phyloP scores from a whole-genome alignment of 306 rosid species.

The Neltuma alba region DNA sequence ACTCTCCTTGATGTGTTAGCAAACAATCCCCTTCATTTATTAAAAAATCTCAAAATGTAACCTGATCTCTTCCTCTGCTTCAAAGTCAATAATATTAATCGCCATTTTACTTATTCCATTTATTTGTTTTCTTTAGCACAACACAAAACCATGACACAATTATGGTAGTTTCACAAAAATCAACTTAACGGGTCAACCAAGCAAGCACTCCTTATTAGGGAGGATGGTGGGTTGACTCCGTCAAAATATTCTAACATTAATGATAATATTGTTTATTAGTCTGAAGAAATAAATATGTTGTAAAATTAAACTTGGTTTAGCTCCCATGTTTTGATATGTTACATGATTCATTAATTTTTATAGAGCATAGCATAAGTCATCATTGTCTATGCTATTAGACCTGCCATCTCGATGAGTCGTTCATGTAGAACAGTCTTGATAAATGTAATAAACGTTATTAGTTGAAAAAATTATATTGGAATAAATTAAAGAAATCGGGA shows the following conservation, averaged over 20 bases:
- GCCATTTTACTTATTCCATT: background rate
- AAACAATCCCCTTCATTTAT: background rate
- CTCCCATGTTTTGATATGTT: no score
- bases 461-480: background rate
- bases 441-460: background rate
- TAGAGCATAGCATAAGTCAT: no score
- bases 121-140: background rate
- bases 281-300: background rate
- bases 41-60: no score
- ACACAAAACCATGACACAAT: no score
- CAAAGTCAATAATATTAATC: background rate
- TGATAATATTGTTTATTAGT: background rate
- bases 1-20: background rate
- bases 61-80: no score
- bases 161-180: background rate
- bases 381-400: no score
- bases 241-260: no score
- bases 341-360: background rate
- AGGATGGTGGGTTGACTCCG: background rate
- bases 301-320: no score
- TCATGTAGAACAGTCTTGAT: no score
- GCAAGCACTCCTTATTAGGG: background rate
- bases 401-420: no score
- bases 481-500: background rate
- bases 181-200: conserved; percentile 29